Conservation (phyloP, 2,329 filamentous ascomycete genomes). For the Hysterium pulicare region DNA sequence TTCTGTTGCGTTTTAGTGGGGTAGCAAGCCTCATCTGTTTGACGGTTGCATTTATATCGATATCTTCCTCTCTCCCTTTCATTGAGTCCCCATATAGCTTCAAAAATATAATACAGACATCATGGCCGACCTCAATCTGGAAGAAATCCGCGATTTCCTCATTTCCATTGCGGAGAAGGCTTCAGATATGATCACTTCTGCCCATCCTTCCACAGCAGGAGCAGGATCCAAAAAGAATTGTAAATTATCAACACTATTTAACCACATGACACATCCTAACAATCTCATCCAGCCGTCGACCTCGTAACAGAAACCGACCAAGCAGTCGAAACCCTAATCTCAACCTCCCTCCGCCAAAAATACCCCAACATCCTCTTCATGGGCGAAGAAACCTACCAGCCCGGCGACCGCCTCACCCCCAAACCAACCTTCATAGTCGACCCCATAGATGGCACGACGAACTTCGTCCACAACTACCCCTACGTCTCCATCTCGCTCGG, state of each 20-base stretch:
- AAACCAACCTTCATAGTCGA: slow-evolving; percentile 77
- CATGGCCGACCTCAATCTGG: slow-evolving; percentile 40
- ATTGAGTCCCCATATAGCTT: too few relatives aligned
- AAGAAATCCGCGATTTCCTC: slow-evolving; percentile 50
- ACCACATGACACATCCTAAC: not conserved
- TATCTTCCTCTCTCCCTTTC: not conserved
- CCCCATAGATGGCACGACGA: slow-evolving; percentile 78
- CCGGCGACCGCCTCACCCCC: slow-evolving; percentile 60
- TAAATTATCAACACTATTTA: slow-evolving; percentile 13
- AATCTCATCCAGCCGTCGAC: slow-evolving; percentile 48
- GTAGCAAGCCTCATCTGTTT: not conserved
- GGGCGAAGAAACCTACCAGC: slow-evolving; percentile 64
- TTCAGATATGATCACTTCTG: slow-evolving; percentile 45
- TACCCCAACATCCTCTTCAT: slow-evolving; percentile 54
- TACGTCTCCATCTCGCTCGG: slow-evolving; percentile 75
- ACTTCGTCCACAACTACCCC: slow-evolving; percentile 75
- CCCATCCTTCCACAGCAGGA: slow-evolving; percentile 40
- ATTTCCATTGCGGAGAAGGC: slow-evolving; percentile 44
- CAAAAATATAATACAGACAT: too few relatives aligned
- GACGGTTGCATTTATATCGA: not conserved
- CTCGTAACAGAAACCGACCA: slow-evolving; percentile 63
- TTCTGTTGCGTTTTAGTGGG: not conserved
- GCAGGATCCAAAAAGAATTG: slow-evolving; percentile 50
- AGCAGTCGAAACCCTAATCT: slow-evolving; percentile 59
- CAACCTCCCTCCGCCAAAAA: slow-evolving; percentile 45